Percentiles rank a stretch among this genome's conserved stretches.
These are phyloP conservation scores for Globisporangium spinosum DNA, from an alignment of 352 stramenopile genomes.

Conservation along the genomic window DNA sequence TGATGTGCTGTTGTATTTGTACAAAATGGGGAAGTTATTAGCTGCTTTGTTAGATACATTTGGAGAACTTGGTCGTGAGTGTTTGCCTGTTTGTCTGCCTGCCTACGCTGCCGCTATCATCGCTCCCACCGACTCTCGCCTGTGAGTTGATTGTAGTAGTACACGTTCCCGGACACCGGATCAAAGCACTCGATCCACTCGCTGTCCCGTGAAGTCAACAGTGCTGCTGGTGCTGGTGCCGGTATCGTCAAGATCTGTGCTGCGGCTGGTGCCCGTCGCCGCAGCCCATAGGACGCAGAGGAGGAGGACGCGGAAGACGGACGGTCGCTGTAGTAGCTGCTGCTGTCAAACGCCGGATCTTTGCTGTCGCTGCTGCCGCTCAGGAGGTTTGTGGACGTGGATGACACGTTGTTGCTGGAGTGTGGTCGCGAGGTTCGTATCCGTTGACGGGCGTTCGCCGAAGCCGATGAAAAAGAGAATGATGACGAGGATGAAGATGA, in stretches of 20 bases:
- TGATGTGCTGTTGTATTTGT: slow-evolving; percentile 9
- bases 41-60: slow-evolving; percentile 2
- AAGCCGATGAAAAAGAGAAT: slow-evolving; percentile 17
- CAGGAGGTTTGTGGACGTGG: slow-evolving; percentile 30
- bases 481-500: slow-evolving; percentile 40
- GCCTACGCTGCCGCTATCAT: not conserved
- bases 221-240: not conserved
- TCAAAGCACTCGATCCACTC: slow-evolving; percentile 69
- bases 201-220: not conserved
- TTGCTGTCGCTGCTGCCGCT: slow-evolving; percentile 30
- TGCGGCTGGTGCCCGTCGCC: slow-evolving; percentile 19
- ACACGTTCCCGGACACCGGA: slow-evolving; percentile 39
- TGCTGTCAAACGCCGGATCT: slow-evolving; percentile 14
- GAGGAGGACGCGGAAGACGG: slow-evolving; percentile 20
- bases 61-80: not conserved
- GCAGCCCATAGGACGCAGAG: slow-evolving; percentile 19
- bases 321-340: slow-evolving; percentile 30
- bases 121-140: slow-evolving; percentile 68
- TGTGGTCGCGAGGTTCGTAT: slow-evolving; percentile 3
- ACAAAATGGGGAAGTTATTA: not conserved
- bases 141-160: slow-evolving; percentile 76
- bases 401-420: slow-evolving; percentile 24
- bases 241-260: slow-evolving; percentile 10
- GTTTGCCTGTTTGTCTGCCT: not conserved
- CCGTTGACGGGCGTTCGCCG: not conserved